A percentile compares a stretch with the other conserved stretches of the same genome.
phyloP scores from a whole-genome alignment of 2,329 filamentous ascomycete genomes.

The Microcyclospora pomicola region DNA sequence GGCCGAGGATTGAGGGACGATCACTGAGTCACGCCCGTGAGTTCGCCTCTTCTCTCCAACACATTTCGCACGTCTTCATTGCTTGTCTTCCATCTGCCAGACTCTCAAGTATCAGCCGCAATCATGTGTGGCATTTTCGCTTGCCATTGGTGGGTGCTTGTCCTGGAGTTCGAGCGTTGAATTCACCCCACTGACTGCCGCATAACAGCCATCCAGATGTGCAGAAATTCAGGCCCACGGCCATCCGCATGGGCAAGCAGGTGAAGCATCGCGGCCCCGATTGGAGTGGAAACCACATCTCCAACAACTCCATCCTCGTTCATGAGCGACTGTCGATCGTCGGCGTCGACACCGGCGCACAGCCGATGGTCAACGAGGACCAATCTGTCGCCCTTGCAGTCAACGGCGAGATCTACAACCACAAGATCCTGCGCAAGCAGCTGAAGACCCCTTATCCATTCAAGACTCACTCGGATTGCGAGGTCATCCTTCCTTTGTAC shows the following conservation, averaged over 20 bases:
- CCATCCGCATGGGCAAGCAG: conserved; percentile 87
- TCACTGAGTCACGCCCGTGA: no score
- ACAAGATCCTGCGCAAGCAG: conserved; percentile 80
- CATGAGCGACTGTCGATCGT: conserved; percentile 98
- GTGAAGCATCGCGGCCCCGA: conserved; percentile 93
- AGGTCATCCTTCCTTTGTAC: conserved; percentile 97
- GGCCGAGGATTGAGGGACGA: no score
- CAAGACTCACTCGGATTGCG: conserved; percentile 97
- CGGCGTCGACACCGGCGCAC: conserved; percentile 89
- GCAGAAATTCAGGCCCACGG: conserved; percentile 88
- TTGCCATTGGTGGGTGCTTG: conserved; percentile 57
- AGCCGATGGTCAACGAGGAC: conserved; percentile 88
- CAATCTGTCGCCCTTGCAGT: conserved; percentile 79
- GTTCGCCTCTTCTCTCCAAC: no score
- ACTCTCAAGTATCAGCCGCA: no score
- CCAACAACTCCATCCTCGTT: conserved; percentile 88
- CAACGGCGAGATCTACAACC: conserved; percentile 99
- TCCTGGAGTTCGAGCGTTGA: background rate
- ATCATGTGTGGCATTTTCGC: conserved; percentile 93
- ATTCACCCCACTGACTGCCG: background rate
- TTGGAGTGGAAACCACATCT: conserved; percentile 83
- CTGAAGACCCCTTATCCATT: conserved; percentile 80
- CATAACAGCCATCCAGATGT: conserved; percentile 67
- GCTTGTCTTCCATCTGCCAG: no score
- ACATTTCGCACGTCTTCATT: no score